phyloP scores from a whole-genome alignment of 2,329 filamentous ascomycete species.

The Aspergillus tubingensis region DNA sequence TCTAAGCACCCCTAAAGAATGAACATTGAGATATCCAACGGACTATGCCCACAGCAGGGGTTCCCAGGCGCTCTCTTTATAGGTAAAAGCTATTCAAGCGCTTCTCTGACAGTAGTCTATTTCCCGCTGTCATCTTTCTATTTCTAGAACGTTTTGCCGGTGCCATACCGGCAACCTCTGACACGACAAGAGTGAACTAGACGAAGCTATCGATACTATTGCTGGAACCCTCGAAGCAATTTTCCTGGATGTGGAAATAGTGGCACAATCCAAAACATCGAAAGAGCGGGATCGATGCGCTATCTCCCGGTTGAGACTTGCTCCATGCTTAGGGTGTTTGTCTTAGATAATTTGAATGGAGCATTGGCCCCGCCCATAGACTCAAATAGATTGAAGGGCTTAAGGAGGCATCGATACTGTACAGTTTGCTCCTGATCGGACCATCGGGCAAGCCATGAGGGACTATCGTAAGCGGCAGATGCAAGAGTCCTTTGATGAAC shows the following conservation, averaged over 20 bases:
- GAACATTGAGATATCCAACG: neutral
- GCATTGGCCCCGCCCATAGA: neutral
- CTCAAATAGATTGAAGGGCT: slow-evolving; percentile 4
- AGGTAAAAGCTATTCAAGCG: neutral
- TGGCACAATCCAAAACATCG: slow-evolving; percentile 1
- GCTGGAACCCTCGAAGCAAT: neutral
- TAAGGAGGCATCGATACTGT: neutral
- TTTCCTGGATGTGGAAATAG: neutral
- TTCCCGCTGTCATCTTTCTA: neutral
- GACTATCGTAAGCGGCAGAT: neutral
- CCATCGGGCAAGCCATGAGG: neutral
- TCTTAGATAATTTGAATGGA: neutral
- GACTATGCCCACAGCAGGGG: neutral
- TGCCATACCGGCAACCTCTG: neutral
- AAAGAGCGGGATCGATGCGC: slow-evolving; percentile 1
- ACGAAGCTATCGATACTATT: neutral
- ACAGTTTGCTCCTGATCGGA: neutral
- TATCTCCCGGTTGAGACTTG: neutral
- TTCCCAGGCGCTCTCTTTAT: neutral
- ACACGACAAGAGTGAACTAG: neutral
- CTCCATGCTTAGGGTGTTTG: neutral
- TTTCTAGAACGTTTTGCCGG: neutral
- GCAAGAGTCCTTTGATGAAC: neutral
- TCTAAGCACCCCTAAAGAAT: neutral
- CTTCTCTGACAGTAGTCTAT: neutral